phyloP scores from a whole-genome alignment of 164 flowering plant species.

The Dillenia suffruticosa region DNA sequence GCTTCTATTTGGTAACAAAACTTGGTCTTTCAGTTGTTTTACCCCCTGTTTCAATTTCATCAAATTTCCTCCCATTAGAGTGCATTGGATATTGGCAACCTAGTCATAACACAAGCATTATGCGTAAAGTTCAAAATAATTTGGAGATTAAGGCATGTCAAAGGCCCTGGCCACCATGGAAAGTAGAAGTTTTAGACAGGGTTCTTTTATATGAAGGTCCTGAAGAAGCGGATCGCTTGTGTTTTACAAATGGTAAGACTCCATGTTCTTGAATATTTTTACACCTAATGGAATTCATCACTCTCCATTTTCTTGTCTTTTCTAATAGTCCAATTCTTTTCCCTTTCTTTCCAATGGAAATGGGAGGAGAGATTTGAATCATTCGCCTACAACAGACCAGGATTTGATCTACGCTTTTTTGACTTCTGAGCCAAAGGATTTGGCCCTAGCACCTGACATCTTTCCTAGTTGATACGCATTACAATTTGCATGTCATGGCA shows the following conservation, averaged over 20 bases:
- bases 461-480: too few relatives aligned
- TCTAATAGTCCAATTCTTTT: not conserved
- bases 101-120: constrained; percentile 12
- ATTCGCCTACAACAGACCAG: too few relatives aligned
- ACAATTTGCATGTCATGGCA: too few relatives aligned
- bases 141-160: constrained; percentile 18
- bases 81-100: constrained; percentile 39
- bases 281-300: too few relatives aligned
- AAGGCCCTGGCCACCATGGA: constrained; percentile 52
- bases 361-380: too few relatives aligned
- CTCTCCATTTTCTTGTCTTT: not conserved
- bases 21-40: constrained; percentile 74
- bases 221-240: constrained; percentile 74
- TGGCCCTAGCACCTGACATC: too few relatives aligned
- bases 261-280: not conserved
- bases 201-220: constrained; percentile 76
- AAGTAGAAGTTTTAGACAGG: constrained; percentile 77
- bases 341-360: not conserved
- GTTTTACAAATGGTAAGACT: constrained; percentile 80
- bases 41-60: constrained; percentile 61
- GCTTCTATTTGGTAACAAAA: constrained; percentile 70
- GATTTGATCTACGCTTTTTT: too few relatives aligned
- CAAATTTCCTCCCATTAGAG: constrained; percentile 44
- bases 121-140: constrained; percentile 16
- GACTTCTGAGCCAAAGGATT: too few relatives aligned